Evolutionary conservation across 345 rosid genomes (phyloP).

Genomic region (Psidium guajava): DNA sequence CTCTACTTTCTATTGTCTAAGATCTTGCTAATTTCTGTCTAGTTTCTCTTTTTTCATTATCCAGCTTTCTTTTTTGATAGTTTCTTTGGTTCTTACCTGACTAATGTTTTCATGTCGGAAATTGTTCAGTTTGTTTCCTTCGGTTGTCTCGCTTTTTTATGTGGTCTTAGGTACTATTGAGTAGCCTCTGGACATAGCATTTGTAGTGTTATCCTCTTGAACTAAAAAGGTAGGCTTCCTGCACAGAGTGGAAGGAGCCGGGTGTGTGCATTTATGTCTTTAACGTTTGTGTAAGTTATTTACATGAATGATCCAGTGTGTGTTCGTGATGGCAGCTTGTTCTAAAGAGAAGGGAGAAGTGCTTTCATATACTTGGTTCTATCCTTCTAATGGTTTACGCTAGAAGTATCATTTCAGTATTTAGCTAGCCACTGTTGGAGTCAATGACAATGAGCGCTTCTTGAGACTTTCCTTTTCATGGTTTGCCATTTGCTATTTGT

Average conservation of each 20-base stretch:
- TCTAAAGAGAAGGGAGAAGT: background rate
- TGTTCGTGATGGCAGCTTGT: background rate
- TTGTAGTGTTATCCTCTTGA: background rate
- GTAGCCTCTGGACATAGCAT: background rate
- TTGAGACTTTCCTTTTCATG: background rate
- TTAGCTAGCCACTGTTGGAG: background rate
- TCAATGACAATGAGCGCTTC: background rate
- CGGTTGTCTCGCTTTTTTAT: background rate
- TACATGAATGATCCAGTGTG: background rate
- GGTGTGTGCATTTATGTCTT: background rate
- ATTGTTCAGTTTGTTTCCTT: background rate
- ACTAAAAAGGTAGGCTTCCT: background rate
- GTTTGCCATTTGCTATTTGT: background rate
- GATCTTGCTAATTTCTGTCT: background rate
- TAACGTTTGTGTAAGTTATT: background rate
- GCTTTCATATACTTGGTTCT: background rate
- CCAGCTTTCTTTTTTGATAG: background rate
- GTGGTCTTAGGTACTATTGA: background rate
- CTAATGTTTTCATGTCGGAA: background rate
- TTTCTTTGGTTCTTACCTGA: background rate
- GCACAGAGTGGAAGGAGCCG: background rate
- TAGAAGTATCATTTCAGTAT: background rate
- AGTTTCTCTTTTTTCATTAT: background rate
- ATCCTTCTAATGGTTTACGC: background rate
- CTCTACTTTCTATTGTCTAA: background rate